Percentiles rank a stretch among this genome's conserved stretches.
Conservation (phyloP, 768 basidiomycete species). For the Suillus cothurnatus region DNA sequence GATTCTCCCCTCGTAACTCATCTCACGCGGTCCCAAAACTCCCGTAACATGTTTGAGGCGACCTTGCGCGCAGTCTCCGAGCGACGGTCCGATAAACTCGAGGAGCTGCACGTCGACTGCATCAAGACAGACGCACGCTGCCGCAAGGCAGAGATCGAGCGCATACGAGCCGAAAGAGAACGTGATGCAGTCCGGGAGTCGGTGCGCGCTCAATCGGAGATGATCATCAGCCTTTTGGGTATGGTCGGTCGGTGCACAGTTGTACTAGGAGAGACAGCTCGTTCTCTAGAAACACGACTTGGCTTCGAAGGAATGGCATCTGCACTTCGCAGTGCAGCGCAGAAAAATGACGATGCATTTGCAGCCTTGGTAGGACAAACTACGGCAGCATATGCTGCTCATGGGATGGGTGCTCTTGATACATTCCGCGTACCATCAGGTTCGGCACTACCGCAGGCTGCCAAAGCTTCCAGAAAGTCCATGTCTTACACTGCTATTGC, state of each 20-base stretch:
- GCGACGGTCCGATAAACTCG: conserved; percentile 75
- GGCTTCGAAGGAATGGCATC: conserved; percentile 47
- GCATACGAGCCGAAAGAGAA: conserved; percentile 63
- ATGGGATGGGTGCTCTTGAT: conserved; percentile 42
- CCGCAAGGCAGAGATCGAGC: conserved; percentile 73
- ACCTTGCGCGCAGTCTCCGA: conserved; percentile 84
- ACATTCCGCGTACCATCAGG: conserved; percentile 49
- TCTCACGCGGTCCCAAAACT: conserved; percentile 71
- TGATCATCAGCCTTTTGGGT: conserved; percentile 72
- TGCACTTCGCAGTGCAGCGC: conserved; percentile 55
- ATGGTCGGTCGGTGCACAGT: conserved; percentile 81
- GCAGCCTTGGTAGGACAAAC: conserved; percentile 67
- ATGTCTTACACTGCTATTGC: conserved; percentile 43
- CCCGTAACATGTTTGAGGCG: conserved; percentile 81
- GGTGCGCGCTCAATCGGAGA: conserved; percentile 63
- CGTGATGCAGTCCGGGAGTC: conserved; percentile 63
- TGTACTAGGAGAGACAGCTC: conserved; percentile 61
- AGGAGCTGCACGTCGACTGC: conserved; percentile 68
- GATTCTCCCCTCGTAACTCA: conserved; percentile 60
- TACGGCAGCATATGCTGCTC: conserved; percentile 57
- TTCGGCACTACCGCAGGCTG: conserved; percentile 48
- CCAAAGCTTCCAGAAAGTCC: conserved; percentile 44
- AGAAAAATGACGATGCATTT: conserved; percentile 73
- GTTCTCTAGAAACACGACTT: conserved; percentile 41
- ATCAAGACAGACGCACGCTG: conserved; percentile 69